Evolutionary conservation across 2,329 filamentous ascomycete genomes (phyloP).

Genomic region (Neonectria punicea): DNA sequence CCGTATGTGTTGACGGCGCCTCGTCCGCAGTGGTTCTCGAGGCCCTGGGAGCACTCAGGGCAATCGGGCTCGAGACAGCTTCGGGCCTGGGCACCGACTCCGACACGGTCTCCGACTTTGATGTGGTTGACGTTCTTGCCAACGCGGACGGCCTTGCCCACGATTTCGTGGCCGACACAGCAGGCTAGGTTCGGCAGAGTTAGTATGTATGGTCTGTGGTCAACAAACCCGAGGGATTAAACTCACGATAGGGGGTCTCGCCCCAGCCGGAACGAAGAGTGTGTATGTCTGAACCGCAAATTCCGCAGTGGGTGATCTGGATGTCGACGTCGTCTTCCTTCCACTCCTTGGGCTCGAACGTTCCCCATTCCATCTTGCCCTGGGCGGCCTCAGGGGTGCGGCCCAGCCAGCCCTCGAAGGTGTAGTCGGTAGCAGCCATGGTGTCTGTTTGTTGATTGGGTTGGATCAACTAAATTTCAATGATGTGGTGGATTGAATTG

Average conservation of each 20-base stretch:
- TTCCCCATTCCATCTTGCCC: conserved; percentile 64
- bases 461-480: background rate
- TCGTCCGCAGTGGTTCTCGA: conserved; percentile 73
- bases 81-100: conserved; percentile 73
- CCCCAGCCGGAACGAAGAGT: conserved; percentile 66
- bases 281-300: conserved; percentile 73
- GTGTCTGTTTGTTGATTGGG: background rate
- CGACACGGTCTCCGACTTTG: conserved; percentile 71
- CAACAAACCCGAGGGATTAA: background rate
- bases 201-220: background rate
- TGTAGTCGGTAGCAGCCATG: conserved; percentile 19
- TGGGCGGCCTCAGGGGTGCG: conserved; percentile 52
- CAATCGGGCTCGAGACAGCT: conserved; percentile 62
- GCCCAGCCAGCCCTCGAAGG: conserved; percentile 56
- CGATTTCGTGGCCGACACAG: conserved; percentile 73
- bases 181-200: conserved; percentile 48
- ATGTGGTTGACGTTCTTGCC: conserved; percentile 60
- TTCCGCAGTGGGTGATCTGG: conserved; percentile 71
- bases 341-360: conserved; percentile 72
- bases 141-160: conserved; percentile 66
- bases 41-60: conserved; percentile 66
- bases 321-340: conserved; percentile 74
- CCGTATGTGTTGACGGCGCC: conserved; percentile 70
- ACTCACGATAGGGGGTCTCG: conserved; percentile 28
- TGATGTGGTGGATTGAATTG: background rate